Percentiles rank a stretch among this genome's conserved stretches.
These are phyloP conservation scores for Sarocladium kiliense DNA, from an alignment of 2,329 filamentous ascomycete species.

Conservation along the genomic window DNA sequence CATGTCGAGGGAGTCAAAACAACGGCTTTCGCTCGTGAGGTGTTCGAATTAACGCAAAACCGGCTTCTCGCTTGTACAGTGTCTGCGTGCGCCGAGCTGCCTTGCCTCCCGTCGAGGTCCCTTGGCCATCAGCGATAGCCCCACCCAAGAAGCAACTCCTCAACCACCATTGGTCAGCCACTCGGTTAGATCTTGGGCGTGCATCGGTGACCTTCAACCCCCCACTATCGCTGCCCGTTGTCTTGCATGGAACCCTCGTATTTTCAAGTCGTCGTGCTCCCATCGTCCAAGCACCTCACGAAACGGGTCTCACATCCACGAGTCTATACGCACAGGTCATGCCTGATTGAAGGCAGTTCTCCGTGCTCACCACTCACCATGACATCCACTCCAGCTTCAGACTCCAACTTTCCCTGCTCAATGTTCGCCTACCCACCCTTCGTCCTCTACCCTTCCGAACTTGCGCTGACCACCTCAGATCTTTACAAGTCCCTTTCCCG, in stretches of 20 bases:
- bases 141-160: not conserved
- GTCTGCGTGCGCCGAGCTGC: not conserved
- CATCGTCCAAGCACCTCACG: not conserved
- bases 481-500: slow-evolving; percentile 75
- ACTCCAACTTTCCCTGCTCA: slow-evolving; percentile 55
- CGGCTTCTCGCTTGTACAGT: not conserved
- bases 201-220: not conserved
- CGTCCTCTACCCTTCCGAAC: slow-evolving; percentile 12
- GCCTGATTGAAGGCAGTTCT: not conserved
- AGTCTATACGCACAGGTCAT: not conserved
- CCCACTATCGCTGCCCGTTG: not conserved
- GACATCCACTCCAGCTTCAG: slow-evolving; percentile 15
- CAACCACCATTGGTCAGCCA: not conserved
- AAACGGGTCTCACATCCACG: not conserved
- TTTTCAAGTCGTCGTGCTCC: not conserved
- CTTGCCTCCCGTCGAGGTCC: not conserved
- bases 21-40: not conserved
- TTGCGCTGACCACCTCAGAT: slow-evolving; percentile 39
- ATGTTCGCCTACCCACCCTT: slow-evolving; percentile 44
- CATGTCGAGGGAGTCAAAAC: not conserved
- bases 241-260: not conserved
- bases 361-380: slow-evolving; percentile 1
- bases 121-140: not conserved
- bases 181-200: not conserved
- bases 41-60: not conserved